phyloP scores from a whole-genome alignment of 2,329 filamentous ascomycete genomes.

The Eurotiales sp. region DNA sequence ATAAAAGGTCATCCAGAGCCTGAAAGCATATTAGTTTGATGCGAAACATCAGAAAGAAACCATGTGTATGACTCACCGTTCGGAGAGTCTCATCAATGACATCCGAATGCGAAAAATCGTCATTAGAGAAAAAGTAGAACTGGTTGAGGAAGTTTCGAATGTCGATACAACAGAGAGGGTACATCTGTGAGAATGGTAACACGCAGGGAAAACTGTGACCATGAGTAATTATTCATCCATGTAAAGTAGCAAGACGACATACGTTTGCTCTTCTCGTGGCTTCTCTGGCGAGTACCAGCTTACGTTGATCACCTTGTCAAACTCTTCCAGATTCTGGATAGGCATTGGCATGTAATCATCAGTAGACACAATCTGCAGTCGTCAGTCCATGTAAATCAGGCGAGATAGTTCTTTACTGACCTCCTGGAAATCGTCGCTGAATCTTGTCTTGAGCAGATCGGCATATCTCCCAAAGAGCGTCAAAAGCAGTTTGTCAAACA shows the following conservation, averaged over 20 bases:
- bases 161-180: conserved; percentile 95
- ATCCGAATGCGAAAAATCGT: conserved; percentile 86
- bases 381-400: neutral
- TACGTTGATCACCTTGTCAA: conserved; percentile 91
- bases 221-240: conserved; percentile 20
- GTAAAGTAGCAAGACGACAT: conserved; percentile 35
- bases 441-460: conserved; percentile 81
- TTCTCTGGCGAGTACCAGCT: conserved; percentile 93
- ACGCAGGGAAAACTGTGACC: conserved; percentile 78
- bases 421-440: conserved; percentile 95
- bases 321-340: conserved; percentile 84
- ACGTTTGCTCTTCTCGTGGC: conserved; percentile 69
- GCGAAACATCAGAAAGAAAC: conserved; percentile 7
- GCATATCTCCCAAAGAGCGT: conserved; percentile 91
- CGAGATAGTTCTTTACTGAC: conserved; percentile 38
- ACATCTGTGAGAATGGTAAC: conserved; percentile 98
- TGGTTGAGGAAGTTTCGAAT: conserved; percentile 97
- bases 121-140: conserved; percentile 95
- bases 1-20: conserved; percentile 93
- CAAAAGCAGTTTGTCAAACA: conserved; percentile 81
- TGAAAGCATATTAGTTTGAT: conserved; percentile 31
- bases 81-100: conserved; percentile 89
- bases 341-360: conserved; percentile 99
- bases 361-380: conserved; percentile 63
- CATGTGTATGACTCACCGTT: conserved; percentile 50